Conservation (phyloP, 108 stramenopile species). For the Pseudonitzschia multiseries region DNA sequence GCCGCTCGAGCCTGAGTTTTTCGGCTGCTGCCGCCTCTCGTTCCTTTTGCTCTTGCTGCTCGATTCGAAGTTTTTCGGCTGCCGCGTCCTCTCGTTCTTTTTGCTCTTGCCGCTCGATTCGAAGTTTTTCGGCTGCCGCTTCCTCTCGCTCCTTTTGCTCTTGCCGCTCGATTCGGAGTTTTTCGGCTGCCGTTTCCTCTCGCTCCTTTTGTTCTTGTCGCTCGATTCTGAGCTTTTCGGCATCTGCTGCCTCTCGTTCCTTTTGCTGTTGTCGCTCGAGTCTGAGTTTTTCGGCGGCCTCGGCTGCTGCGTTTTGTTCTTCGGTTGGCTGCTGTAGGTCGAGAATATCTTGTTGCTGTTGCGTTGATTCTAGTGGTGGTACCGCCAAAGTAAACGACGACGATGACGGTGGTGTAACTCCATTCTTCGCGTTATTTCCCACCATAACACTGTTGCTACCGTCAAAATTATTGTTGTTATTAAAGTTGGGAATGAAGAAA, state of each 20-base stretch:
- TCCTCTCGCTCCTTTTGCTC: slow-evolving; percentile 8
- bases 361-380: background rate
- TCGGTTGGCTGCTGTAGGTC: background rate
- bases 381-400: background rate
- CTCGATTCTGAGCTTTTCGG: slow-evolving; percentile 3
- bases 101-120: background rate
- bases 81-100: background rate
- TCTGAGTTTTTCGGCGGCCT: background rate
- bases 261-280: background rate
- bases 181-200: background rate
- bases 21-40: background rate
- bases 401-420: background rate
- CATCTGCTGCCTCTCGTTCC: background rate
- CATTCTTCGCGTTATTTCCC: background rate
- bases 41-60: slow-evolving; percentile 4
- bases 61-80: background rate
- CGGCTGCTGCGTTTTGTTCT: background rate
- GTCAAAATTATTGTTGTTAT: background rate
- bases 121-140: slow-evolving; percentile 3
- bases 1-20: background rate
- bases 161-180: background rate
- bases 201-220: background rate
- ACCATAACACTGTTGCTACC: background rate
- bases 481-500: background rate
- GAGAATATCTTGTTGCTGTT: background rate